Conservation (phyloP, 495 filamentous ascomycete genomes). For the Articulospora tetracladia region DNA sequence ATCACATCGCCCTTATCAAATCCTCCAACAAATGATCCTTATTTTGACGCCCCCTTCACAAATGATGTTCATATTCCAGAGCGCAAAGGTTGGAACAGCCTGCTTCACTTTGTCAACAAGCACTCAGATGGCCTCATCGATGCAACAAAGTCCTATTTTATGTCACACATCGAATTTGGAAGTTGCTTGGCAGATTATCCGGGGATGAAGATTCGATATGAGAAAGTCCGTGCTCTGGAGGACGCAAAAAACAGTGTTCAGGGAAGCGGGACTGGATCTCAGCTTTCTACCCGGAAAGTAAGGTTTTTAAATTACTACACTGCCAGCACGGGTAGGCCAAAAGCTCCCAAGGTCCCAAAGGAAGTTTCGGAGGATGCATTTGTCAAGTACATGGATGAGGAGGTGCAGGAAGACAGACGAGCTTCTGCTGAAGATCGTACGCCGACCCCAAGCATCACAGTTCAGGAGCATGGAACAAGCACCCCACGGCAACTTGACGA, state of each 20-base stretch:
- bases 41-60: constrained; percentile 67
- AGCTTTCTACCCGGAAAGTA: constrained; percentile 37
- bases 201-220: constrained; percentile 66
- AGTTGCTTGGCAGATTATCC: constrained; percentile 72
- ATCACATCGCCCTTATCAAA: constrained; percentile 13
- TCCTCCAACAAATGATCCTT: constrained; percentile 45
- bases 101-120: constrained; percentile 77
- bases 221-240: constrained; percentile 62
- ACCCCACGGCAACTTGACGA: constrained; percentile 19
- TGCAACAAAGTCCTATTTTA: constrained; percentile 68
- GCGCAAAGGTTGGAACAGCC: constrained; percentile 59
- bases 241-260: constrained; percentile 46
- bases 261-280: constrained; percentile 8
- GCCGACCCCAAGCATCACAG: constrained; percentile 31
- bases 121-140: constrained; percentile 63
- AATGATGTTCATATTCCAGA: constrained; percentile 67
- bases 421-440: constrained; percentile 4
- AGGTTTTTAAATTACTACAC: constrained; percentile 93
- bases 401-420: constrained; percentile 20
- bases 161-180: constrained; percentile 81
- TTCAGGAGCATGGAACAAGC: constrained; percentile 34
- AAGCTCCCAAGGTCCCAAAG: constrained; percentile 30
- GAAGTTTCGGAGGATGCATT: not conserved
- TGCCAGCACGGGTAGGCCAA: constrained; percentile 64
- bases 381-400: constrained; percentile 12